Evolutionary conservation across 371 early-diverging fungal genomes (phyloP), one percentile per base, ranked within the genome.

Genomic region (Phascolomyces articulosus): DNA sequence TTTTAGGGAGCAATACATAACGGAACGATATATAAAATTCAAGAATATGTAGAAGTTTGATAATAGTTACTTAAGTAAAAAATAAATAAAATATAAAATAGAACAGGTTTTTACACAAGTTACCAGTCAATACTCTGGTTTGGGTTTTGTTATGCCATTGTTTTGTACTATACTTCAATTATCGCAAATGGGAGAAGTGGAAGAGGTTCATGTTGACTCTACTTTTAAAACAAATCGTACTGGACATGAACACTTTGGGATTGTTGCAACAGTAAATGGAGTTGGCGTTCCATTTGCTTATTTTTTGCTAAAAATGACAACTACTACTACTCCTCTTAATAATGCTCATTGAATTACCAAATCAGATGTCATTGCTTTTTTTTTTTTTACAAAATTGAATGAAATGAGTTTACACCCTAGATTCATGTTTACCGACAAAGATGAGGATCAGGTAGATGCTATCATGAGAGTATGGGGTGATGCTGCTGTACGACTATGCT

Each of bases 181-280:
- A 4, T 6, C 7, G 40, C 47, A 24, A 38, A 6, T 38, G 38
- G 47, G 21, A 24, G 59, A 59, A 59, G 60, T n/a, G n/a, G n/a
- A n/a, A n/a, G n/a, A 60, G 34, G 40, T 26, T 20, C 48, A 27
- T n/a, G 28, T 60, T 13, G 60, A 47, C 20, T 44, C 48, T 3
- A 60, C 60, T 16, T 44, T 44, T 28, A 9, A 47, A 15, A 24
- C 47, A 47, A n/a, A n/a, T n/a, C n/a, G n/a, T n/a, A n/a, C n/a
- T n/a, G n/a, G n/a, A n/a, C n/a, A n/a, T n/a, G n/a, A 60, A 16
- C 44, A 20, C 4, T 47, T 27, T 60, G 48, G 47, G 4, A 21
- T 49, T 24, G 49, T 60, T 28, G 60, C 27, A 10, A 60, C 18
- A 34, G 49, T 47, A 13, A 48, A 47, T 49, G 48, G 60, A 8